phyloP scores from a whole-genome alignment of 306 rosid genomes.

The Malus fusca region DNA sequence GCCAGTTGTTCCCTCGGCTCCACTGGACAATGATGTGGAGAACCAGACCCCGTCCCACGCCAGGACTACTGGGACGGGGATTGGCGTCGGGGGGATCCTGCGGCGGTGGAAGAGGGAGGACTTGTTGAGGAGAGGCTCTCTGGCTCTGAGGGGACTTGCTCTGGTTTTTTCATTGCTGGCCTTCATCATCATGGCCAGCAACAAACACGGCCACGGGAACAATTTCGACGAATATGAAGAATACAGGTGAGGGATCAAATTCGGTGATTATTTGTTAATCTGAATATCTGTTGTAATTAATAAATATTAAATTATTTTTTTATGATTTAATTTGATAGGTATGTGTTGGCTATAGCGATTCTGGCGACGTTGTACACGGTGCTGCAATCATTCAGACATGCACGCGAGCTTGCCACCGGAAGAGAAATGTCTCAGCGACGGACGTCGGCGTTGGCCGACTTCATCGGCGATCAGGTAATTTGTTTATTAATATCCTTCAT shows the following conservation, averaged over 20 bases:
- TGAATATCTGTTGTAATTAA: background rate
- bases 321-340: constrained; percentile 31
- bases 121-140: constrained; percentile 41
- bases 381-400: constrained; percentile 37
- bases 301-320: background rate
- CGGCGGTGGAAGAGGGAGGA: constrained; percentile 63
- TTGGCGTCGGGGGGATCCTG: constrained; percentile 29
- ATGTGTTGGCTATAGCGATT: constrained; percentile 46
- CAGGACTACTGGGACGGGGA: background rate
- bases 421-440: constrained; percentile 19
- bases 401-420: constrained; percentile 33
- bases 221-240: constrained; percentile 58
- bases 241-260: constrained; percentile 35
- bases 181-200: constrained; percentile 51
- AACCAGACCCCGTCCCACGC: background rate
- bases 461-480: constrained; percentile 65
- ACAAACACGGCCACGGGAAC: constrained; percentile 55
- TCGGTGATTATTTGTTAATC: background rate
- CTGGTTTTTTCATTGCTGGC: constrained; percentile 52
- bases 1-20: background rate
- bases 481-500: background rate
- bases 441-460: constrained; percentile 37
- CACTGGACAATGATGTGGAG: constrained; percentile 15
- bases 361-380: constrained; percentile 44
- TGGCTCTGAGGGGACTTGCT: constrained; percentile 47